Evolutionary conservation across 2,329 filamentous ascomycete genomes (phyloP).

Genomic region (Septoria linicola): DNA sequence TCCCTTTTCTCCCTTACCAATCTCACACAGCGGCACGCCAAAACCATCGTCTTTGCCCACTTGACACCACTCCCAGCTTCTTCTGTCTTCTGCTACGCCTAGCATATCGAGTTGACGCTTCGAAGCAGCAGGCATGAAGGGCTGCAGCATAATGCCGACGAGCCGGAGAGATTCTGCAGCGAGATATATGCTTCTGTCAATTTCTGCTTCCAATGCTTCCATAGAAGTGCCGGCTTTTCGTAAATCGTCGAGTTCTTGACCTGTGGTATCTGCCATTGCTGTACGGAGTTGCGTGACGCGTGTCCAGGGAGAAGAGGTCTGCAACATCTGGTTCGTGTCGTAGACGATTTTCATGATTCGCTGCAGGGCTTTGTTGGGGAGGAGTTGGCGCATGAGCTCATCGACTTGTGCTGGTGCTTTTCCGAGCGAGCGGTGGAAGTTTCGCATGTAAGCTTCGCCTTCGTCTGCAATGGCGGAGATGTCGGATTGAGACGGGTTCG

Average conservation of each 20-base stretch:
- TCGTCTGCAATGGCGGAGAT: not conserved
- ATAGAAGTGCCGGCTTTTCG: conserved; percentile 25
- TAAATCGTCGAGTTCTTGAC: conserved; percentile 30
- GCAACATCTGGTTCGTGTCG: conserved; percentile 67
- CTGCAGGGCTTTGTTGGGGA: conserved; percentile 65
- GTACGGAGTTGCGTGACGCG: conserved; percentile 42
- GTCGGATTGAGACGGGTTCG: conserved; percentile 19
- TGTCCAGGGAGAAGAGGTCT: conserved; percentile 67
- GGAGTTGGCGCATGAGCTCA: conserved; percentile 60
- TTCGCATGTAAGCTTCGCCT: not conserved
- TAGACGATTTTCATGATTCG: conserved; percentile 62
- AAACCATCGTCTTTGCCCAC: conserved; percentile 68
- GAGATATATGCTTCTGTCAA: conserved; percentile 66
- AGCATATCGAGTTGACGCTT: conserved; percentile 71
- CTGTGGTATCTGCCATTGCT: conserved; percentile 32
- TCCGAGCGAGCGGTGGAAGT: conserved; percentile 17
- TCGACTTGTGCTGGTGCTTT: conserved; percentile 46
- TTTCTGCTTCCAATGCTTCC: conserved; percentile 40
- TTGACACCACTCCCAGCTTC: conserved; percentile 62
- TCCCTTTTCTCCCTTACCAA: conserved; percentile 46
- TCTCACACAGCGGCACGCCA: conserved; percentile 51
- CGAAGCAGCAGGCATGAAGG: conserved; percentile 83
- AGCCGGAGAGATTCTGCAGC: conserved; percentile 75
- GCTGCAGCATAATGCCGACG: conserved; percentile 79
- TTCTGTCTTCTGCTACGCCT: conserved; percentile 63